phyloP scores from a whole-genome alignment of 2,329 filamentous ascomycete genomes.

The Berkeleyomyces rouxiae region DNA sequence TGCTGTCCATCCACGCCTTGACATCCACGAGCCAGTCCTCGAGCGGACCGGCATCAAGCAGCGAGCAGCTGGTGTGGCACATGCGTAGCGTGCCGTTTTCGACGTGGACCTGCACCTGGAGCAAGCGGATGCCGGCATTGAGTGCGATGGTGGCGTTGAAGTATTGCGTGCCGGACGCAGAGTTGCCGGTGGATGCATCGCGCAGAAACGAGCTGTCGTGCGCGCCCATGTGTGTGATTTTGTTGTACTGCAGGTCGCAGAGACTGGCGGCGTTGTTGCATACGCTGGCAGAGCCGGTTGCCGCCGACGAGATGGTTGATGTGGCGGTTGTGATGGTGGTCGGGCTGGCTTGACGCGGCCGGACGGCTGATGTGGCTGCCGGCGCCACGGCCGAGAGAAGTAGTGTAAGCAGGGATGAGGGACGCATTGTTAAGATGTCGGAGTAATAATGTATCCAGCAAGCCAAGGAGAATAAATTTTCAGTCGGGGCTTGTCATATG shows the following conservation, averaged over 20 bases:
- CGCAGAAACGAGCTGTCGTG: constrained; percentile 60
- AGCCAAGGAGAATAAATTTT: neutral
- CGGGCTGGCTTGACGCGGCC: neutral
- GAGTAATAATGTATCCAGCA: neutral
- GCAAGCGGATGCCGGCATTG: constrained; percentile 51
- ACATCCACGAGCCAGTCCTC: constrained; percentile 46
- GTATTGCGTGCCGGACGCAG: constrained; percentile 54
- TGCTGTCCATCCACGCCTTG: constrained; percentile 49
- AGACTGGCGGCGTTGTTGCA: constrained; percentile 73
- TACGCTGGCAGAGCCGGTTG: constrained; percentile 22
- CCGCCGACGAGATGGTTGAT: constrained; percentile 9
- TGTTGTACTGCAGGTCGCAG: constrained; percentile 54
- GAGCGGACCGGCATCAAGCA: constrained; percentile 54
- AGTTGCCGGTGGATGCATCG: constrained; percentile 43
- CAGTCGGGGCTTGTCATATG: neutral
- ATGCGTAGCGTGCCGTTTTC: constrained; percentile 40
- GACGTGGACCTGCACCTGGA: constrained; percentile 46
- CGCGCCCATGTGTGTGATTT: constrained; percentile 62
- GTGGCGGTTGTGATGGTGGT: constrained; percentile 3
- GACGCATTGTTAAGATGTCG: constrained; percentile 1
- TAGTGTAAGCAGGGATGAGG: neutral
- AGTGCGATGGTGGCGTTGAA: constrained; percentile 56
- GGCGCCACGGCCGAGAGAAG: constrained; percentile 1
- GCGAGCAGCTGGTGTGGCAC: constrained; percentile 51
- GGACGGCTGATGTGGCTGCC: neutral